Evolutionary conservation across 768 basidiomycete genomes (phyloP), one percentile per base, ranked within the genome.

Genomic region (Tulasnella sp.): DNA sequence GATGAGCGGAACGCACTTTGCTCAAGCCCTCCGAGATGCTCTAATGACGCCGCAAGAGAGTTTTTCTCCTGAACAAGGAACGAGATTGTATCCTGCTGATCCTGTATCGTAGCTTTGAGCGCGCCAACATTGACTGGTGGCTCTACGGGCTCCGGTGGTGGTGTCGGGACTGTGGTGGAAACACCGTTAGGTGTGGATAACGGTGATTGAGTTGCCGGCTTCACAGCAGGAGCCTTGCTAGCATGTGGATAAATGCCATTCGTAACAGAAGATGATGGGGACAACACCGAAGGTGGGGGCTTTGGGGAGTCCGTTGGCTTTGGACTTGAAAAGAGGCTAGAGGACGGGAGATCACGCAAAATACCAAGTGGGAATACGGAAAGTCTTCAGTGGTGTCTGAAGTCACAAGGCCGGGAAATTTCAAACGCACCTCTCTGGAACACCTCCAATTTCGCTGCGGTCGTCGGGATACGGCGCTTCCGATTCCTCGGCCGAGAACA

Each of bases 41-140:
- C 87, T 57, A 92, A 82, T 57, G 90, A 81, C n/a, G 81, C 82
- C 20, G 86, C 84, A 46, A 93, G 85, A 26, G 88, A 86, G 9
- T 89, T 87, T 83, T 92, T 93, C 81, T 93, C 92, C 3, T 90
- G 87, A 26, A 94, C 92, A 18, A 96, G 86, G n/a, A 92, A 83
- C 70, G 91, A 87, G 78, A 96, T 93, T 0, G 92, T 92, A 81
- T 90, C 90, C 79, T 89, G 90, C 80, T 92, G 91, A 20, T 74
- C 80, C 23, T 80, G 57, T 13, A 81, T 29, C 18, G 80, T 71
- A 13, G 70, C 72, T 32, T 77, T 75, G 16, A 80, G 75, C n/a
- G 80, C 69, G 3, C 71, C 71, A 23, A 79, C 80, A 29, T 77
- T 76, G 26, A 61, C 51, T 20, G 75, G 51, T 55, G 75, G 75